Evolutionary conservation across 208 protist genomes (phyloP).

Genomic region (Strigomonas oncopelti): DNA sequence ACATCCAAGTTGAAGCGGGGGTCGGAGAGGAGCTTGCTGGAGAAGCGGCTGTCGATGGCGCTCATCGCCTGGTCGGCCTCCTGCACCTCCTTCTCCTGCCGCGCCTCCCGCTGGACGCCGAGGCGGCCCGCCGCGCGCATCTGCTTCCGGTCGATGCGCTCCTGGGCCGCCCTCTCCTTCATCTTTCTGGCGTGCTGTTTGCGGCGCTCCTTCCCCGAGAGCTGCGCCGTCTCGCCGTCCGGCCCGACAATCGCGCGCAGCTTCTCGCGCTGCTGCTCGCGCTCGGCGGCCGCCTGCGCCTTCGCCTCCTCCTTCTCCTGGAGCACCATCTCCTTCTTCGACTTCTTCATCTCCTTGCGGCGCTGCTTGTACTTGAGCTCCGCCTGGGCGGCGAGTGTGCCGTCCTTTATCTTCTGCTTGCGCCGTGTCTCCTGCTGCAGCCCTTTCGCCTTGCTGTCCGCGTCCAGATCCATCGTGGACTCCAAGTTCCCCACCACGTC

Average conservation of each 20-base stretch:
- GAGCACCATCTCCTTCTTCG: constrained; percentile 74
- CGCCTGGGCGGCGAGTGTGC: constrained; percentile 54
- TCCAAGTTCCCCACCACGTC: constrained; percentile 61
- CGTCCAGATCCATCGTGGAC: constrained; percentile 81
- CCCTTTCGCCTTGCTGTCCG: constrained; percentile 54
- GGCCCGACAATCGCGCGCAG: constrained; percentile 41
- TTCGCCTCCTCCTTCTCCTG: constrained; percentile 62
- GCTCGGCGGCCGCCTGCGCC: constrained; percentile 33
- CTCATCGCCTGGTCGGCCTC: constrained; percentile 38
- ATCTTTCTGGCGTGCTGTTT: constrained; percentile 67
- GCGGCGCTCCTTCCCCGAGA: constrained; percentile 68
- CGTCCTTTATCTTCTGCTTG: constrained; percentile 59
- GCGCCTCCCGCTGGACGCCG: constrained; percentile 45
- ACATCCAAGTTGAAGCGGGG: constrained; percentile 85
- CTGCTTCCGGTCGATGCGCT: constrained; percentile 67
- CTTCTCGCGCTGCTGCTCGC: constrained; percentile 47
- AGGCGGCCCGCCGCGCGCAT: constrained; percentile 59
- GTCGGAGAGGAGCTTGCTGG: constrained; percentile 76
- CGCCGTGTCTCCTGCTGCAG: constrained; percentile 70
- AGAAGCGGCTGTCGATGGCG: constrained; percentile 79
- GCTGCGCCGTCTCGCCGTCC: constrained; percentile 37
- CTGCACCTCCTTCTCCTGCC: constrained; percentile 29
- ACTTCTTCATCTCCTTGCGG: constrained; percentile 82
- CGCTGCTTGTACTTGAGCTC: constrained; percentile 86
- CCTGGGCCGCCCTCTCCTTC: constrained; percentile 60